A percentile compares a stretch with the other conserved stretches of the same genome.
Evolutionary conservation across 345 rosid species (phyloP).

Genomic region (Citrus sp.): DNA sequence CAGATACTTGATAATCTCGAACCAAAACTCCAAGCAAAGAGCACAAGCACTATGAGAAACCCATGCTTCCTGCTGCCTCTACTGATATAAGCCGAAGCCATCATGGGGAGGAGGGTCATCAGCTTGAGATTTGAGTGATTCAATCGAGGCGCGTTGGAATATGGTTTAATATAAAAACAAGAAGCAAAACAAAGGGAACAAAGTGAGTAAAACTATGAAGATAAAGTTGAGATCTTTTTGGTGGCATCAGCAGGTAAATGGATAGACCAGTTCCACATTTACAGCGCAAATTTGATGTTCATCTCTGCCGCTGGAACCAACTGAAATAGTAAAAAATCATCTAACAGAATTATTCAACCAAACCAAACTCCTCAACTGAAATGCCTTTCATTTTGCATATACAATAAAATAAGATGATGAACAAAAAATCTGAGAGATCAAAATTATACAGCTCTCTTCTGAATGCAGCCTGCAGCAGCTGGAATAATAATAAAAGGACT

Average conservation of each 20-base stretch:
- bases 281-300: not conserved
- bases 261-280: not conserved
- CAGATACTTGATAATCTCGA: slow-evolving; percentile 13
- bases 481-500: too few species aligned
- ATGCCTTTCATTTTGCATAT: not conserved
- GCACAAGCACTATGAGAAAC: slow-evolving; percentile 3
- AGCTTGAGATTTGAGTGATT: slow-evolving; percentile 2
- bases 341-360: not conserved
- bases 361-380: not conserved
- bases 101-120: not conserved
- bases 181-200: slow-evolving; percentile 34
- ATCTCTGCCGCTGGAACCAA: not conserved
- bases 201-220: slow-evolving; percentile 13
- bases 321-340: not conserved
- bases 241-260: not conserved
- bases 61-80: slow-evolving; percentile 28
- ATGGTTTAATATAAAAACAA: slow-evolving; percentile 24
- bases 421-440: too few species aligned
- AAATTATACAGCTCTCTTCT: too few species aligned
- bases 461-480: too few species aligned
- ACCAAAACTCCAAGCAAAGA: slow-evolving; percentile 18
- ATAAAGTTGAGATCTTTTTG: slow-evolving; percentile 12
- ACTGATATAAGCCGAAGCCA: slow-evolving; percentile 14
- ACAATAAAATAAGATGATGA: too few species aligned
- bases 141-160: slow-evolving; percentile 12